phyloP scores from a whole-genome alignment of 1,284 basidiomycete genomes.

The Prillingera fragicola region DNA sequence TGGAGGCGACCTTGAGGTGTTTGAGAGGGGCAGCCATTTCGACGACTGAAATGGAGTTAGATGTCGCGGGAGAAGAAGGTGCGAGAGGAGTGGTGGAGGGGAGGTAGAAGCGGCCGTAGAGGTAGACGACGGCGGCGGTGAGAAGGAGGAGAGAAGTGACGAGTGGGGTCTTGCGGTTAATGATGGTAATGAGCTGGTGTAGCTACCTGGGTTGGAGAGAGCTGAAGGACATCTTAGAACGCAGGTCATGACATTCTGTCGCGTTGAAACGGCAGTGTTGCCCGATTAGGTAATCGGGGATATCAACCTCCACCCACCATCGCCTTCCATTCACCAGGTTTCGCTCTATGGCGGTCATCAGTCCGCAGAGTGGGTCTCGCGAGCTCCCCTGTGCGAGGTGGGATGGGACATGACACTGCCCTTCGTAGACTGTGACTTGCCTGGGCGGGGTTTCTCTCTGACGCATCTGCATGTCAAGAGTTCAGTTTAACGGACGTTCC shows the following conservation, averaged over 20 bases:
- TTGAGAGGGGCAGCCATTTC: conserved; percentile 33
- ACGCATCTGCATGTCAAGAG: too few relatives aligned
- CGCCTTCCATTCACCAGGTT: background rate
- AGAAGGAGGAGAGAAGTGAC: background rate
- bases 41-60: background rate
- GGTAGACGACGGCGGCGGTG: background rate
- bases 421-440: too few relatives aligned
- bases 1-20: conserved; percentile 42
- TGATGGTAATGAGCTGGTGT: too few relatives aligned
- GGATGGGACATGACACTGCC: too few relatives aligned
- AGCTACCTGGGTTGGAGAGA: too few relatives aligned
- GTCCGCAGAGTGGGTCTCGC: background rate
- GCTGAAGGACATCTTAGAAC: too few relatives aligned
- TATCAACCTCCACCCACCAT: too few relatives aligned
- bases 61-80: background rate
- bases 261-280: too few relatives aligned
- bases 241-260: too few relatives aligned
- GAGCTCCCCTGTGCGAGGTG: background rate
- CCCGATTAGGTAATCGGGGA: too few relatives aligned
- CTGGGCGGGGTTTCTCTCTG: too few relatives aligned
- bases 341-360: background rate
- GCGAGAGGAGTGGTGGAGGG: background rate
- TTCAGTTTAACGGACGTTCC: too few relatives aligned
- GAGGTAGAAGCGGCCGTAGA: background rate
- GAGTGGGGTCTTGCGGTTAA: background rate